phyloP scores from a whole-genome alignment of 139 green algal species.

The Pleodorina starrii region DNA sequence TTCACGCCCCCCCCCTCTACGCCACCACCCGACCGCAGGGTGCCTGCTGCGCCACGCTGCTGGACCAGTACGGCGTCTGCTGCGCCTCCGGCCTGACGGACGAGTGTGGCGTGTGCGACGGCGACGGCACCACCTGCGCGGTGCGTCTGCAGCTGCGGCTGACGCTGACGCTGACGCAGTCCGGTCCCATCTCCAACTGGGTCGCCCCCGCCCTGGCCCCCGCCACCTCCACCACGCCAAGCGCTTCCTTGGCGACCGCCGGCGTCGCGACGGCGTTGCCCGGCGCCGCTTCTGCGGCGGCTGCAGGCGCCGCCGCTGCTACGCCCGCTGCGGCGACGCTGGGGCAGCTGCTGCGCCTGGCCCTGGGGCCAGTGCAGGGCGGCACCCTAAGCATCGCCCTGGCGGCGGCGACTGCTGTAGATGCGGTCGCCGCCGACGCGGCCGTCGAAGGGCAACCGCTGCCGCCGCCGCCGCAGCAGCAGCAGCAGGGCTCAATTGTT shows the following conservation, averaged over 20 bases:
- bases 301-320: background rate
- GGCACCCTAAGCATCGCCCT: conserved; percentile 6
- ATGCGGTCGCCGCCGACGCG: background rate
- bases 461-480: too few relatives aligned
- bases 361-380: conserved; percentile 37
- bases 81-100: conserved; percentile 75
- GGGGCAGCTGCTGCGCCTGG: background rate
- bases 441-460: too few relatives aligned
- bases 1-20: background rate
- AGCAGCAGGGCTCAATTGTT: too few relatives aligned
- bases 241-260: background rate
- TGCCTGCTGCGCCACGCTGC: conserved; percentile 64
- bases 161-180: too few relatives aligned
- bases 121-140: conserved; percentile 67
- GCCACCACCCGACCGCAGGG: conserved; percentile 42
- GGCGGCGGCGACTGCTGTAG: background rate
- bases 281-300: background rate
- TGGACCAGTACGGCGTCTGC: conserved; percentile 75
- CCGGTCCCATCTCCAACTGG: background rate
- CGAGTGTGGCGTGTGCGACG: conserved; percentile 81
- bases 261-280: too few relatives aligned
- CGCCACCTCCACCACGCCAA: background rate
- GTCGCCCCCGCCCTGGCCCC: background rate
- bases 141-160: conserved; percentile 49
- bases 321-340: background rate